Conservation (phyloP, 495 filamentous ascomycete species). For the Lindgomyces ingoldianus region DNA sequence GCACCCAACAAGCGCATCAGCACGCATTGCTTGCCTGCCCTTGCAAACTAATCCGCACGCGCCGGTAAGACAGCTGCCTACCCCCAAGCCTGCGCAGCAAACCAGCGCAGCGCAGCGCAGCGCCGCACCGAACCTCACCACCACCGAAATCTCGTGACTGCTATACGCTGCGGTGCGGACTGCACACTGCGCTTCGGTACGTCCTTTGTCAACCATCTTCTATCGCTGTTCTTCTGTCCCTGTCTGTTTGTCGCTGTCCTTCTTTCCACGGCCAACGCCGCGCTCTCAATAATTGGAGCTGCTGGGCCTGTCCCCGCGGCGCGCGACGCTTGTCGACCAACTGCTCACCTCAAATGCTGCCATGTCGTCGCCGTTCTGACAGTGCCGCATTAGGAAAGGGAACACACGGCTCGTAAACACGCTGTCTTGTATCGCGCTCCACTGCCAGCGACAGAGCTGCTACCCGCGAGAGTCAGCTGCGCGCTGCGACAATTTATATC, state of each 20-base stretch:
- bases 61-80: slow-evolving; percentile 8
- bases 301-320: slow-evolving; percentile 2
- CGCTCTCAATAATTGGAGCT: not conserved
- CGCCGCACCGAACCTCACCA: slow-evolving; percentile 7
- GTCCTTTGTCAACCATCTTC: slow-evolving; percentile 6
- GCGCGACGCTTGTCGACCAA: too few relatives aligned
- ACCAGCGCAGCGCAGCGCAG: not conserved
- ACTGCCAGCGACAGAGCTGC: slow-evolving; percentile 3
- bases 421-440: slow-evolving; percentile 1
- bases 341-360: too few relatives aligned
- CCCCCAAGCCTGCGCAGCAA: not conserved
- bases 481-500: slow-evolving; percentile 21
- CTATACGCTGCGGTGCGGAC: slow-evolving; percentile 24
- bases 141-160: slow-evolving; percentile 36
- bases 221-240: not conserved
- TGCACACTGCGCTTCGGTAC: slow-evolving; percentile 15
- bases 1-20: not conserved
- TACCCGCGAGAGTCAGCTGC: slow-evolving; percentile 14
- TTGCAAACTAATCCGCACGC: slow-evolving; percentile 14
- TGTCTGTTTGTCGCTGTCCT: too few relatives aligned
- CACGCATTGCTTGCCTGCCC: slow-evolving; percentile 6
- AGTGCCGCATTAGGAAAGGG: slow-evolving; percentile 3
- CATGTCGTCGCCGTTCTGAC: not conserved
- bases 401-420: slow-evolving; percentile 14
- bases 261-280: not conserved